A percentile compares a stretch with the other conserved stretches of the same genome.
These are phyloP conservation scores for Pichia sporocuriosa DNA, from an alignment of 805 yeast species.

Conservation along the genomic window DNA sequence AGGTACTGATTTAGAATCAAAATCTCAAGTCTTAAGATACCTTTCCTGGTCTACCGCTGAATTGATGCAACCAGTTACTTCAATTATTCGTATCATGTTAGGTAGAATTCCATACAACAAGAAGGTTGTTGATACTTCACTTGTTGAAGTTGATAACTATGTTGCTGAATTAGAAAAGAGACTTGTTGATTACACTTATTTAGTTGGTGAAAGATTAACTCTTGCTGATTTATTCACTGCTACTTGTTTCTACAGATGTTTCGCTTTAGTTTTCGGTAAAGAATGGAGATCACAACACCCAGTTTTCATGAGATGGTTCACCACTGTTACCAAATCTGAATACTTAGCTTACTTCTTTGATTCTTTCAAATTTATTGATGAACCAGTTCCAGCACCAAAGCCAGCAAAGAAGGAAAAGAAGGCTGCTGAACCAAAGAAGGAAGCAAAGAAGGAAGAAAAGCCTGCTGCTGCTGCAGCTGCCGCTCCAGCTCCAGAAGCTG, in stretches of 20 bases:
- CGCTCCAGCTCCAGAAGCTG: conserved; percentile 33
- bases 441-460: conserved; percentile 30
- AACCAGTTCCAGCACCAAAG: conserved; percentile 61
- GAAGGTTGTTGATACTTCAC: conserved; percentile 37
- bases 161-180: conserved; percentile 49
- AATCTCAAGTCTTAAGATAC: conserved; percentile 70
- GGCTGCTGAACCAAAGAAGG: conserved; percentile 32
- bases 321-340: conserved; percentile 37
- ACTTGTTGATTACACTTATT: conserved; percentile 37
- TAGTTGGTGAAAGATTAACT: conserved; percentile 42
- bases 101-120: conserved; percentile 76
- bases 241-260: conserved; percentile 39
- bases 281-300: conserved; percentile 48
- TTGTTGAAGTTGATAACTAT: conserved; percentile 33
- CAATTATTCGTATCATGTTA: conserved; percentile 49
- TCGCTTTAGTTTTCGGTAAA: conserved; percentile 39
- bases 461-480: conserved; percentile 27
- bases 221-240: conserved; percentile 41
- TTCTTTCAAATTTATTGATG: conserved; percentile 52
- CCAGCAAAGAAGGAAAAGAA: conserved; percentile 64
- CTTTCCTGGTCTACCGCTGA: conserved; percentile 70
- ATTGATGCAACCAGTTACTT: conserved; percentile 40
- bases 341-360: conserved; percentile 44
- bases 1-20: conserved; percentile 60
- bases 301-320: conserved; percentile 47